Percentiles rank a stretch among this genome's conserved stretches.
These are phyloP conservation scores for Xylariaceae sp. DNA, from an alignment of 2,329 filamentous ascomycete species.

Conservation along the genomic window DNA sequence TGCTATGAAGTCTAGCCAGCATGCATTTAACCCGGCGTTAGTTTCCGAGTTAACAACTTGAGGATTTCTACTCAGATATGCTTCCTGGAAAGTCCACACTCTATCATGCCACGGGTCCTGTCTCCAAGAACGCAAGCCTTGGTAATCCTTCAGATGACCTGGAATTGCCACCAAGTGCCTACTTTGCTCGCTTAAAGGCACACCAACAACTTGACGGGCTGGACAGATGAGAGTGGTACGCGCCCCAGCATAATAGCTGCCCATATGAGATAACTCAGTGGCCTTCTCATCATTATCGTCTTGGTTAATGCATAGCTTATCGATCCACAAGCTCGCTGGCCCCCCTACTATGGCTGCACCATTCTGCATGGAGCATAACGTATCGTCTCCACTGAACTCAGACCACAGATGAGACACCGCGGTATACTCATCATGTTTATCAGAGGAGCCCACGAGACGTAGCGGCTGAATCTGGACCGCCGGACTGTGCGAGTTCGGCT, in stretches of 20 bases:
- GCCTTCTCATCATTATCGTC: slow-evolving; percentile 4
- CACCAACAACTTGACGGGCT: not conserved
- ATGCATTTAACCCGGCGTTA: not conserved
- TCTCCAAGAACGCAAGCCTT: not conserved
- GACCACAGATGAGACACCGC: slow-evolving; percentile 4
- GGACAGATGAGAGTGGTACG: slow-evolving; percentile 2
- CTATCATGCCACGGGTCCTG: slow-evolving; percentile 1
- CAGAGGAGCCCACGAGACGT: not conserved
- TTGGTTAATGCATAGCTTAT: slow-evolving; percentile 5
- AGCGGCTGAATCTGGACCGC: not conserved
- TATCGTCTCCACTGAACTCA: not conserved
- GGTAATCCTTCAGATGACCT: not conserved
- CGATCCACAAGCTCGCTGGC: slow-evolving; percentile 1
- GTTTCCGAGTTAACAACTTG: slow-evolving; percentile 4
- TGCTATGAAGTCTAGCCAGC: slow-evolving; percentile 2
- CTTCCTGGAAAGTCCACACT: slow-evolving; percentile 7
- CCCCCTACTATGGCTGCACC: not conserved
- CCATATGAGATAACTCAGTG: slow-evolving; percentile 1
- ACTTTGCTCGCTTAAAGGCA: not conserved
- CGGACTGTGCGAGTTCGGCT: not conserved
- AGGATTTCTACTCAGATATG: not conserved
- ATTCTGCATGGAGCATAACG: not conserved
- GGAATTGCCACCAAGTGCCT: slow-evolving; percentile 5
- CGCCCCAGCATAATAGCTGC: slow-evolving; percentile 1
- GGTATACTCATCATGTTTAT: not conserved